Conservation (phyloP, 2,329 filamentous ascomycete genomes). For the Thelonectria rubi region DNA sequence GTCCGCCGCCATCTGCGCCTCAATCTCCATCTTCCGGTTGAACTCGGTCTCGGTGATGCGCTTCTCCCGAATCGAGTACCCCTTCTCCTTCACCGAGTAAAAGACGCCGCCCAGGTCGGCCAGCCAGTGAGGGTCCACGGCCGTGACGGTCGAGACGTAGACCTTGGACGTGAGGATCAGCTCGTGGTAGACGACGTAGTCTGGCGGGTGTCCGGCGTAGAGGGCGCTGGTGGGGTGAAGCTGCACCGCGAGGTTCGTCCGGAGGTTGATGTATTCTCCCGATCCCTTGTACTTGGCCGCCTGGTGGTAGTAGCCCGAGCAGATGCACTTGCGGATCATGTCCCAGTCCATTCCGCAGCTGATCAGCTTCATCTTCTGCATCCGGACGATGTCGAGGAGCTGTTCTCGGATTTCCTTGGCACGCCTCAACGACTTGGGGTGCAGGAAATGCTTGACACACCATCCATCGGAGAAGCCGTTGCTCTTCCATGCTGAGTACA, state of each 20-base stretch:
- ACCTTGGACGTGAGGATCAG: conserved; percentile 96
- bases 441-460: conserved; percentile 93
- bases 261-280: conserved; percentile 95
- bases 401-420: conserved; percentile 96
- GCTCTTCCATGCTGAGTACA: conserved; percentile 93
- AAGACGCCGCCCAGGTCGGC: conserved; percentile 97
- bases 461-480: conserved; percentile 91
- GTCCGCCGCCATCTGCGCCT: conserved; percentile 89
- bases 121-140: conserved; percentile 96
- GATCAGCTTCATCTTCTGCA: conserved; percentile 87
- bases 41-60: conserved; percentile 91
- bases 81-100: conserved; percentile 97
- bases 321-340: conserved; percentile 93
- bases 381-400: conserved; percentile 90
- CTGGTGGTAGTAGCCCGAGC: conserved; percentile 97
- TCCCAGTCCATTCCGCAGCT: conserved; percentile 98
- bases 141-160: conserved; percentile 97
- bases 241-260: conserved; percentile 92
- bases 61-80: conserved; percentile 87
- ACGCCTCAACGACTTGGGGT: conserved; percentile 90
- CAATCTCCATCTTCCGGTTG: conserved; percentile 91
- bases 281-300: conserved; percentile 95
- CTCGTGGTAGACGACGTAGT: conserved; percentile 98
- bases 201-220: conserved; percentile 93
- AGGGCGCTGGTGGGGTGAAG: conserved; percentile 93